Base-by-base conservation (phyloP, 2,329 filamentous ascomycete genomes). In the Fusarium staphyleae region DNA sequence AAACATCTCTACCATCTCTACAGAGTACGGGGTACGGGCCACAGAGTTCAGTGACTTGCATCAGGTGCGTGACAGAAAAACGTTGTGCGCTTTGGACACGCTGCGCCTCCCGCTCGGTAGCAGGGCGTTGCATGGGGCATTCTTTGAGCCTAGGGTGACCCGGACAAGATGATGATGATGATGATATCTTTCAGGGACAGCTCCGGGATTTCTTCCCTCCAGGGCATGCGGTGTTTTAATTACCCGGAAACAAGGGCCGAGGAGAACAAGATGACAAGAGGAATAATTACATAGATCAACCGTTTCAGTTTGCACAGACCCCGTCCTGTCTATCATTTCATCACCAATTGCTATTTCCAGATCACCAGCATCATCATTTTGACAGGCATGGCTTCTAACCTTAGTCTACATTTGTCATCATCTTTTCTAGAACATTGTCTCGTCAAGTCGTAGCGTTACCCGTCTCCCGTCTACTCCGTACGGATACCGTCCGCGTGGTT, bases 361-460 rank as follows among this genome's bases (percentile, higher is more conserved):
- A 36, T 26, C 6, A 9, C 24, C 4, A 35, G 30, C 35, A 43
- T 16, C 30, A 57, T 56, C 32, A 47, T 47, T 8, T 19, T 42
- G 12, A 13, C 16, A n/a, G 6, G 19, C 15, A 28, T 15, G 35
- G 43, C n/a, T n/a, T n/a, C n/a, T n/a, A 14, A 15, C 14, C 22
- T n/a, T n/a, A n/a, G n/a, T n/a, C n/a, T n/a, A n/a, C 56, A 61
- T 65, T 60, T 61, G 60, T 65, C 59, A 59, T 53, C 50, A 34
- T 22, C 32, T 46, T 40, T 66, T 66, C 64, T 66, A 63, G 63
- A 66, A 66, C 35, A 32, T 58, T 30, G 29, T 41, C 33, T n/a
- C 7, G 4, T 24, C 7, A 3, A 24, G 22, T 22, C 19, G n/a
- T n/a, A n/a, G n/a, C n/a, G n/a, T n/a, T n/a, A n/a, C n/a, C n/a